A percentile compares a stretch with the other conserved stretches of the same genome.
Conservation (phyloP, 1,284 basidiomycete genomes). For the Ceraceosorus bombacis region DNA sequence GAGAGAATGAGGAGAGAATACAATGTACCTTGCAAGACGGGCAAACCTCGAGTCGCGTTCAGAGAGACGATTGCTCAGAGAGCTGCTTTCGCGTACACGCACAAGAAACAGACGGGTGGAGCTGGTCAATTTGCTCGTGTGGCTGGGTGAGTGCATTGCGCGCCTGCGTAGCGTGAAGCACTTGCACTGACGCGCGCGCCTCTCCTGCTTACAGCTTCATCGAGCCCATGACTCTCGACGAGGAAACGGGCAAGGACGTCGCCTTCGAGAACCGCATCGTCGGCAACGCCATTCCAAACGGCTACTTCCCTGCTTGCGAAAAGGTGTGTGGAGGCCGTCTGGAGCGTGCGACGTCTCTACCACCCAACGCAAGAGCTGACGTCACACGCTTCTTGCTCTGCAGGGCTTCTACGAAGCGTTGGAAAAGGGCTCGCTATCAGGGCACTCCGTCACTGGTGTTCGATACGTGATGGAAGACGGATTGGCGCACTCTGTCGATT, state of each 20-base stretch:
- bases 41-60: constrained; percentile 94
- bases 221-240: constrained; percentile 77
- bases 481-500: constrained; percentile 88
- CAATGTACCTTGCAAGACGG: constrained; percentile 84
- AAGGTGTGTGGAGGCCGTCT: constrained; percentile 52
- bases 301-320: constrained; percentile 89
- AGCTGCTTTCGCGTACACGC: constrained; percentile 80
- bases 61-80: constrained; percentile 82
- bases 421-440: constrained; percentile 82
- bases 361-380: too few species aligned
- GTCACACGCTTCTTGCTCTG: too few species aligned
- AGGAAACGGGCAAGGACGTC: constrained; percentile 74
- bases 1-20: constrained; percentile 99
- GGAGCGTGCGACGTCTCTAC: too few species aligned
- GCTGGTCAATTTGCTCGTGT: constrained; percentile 94
- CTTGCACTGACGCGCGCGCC: background rate
- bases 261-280: constrained; percentile 83
- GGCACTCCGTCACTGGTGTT: constrained; percentile 78
- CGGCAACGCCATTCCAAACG: constrained; percentile 82
- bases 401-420: constrained; percentile 84
- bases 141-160: constrained; percentile 57
- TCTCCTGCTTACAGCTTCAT: constrained; percentile 51
- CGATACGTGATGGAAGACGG: constrained; percentile 88
- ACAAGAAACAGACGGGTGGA: constrained; percentile 98
- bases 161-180: background rate